phyloP scores from a whole-genome alignment of 805 yeast species.

The Millerago galiae region DNA sequence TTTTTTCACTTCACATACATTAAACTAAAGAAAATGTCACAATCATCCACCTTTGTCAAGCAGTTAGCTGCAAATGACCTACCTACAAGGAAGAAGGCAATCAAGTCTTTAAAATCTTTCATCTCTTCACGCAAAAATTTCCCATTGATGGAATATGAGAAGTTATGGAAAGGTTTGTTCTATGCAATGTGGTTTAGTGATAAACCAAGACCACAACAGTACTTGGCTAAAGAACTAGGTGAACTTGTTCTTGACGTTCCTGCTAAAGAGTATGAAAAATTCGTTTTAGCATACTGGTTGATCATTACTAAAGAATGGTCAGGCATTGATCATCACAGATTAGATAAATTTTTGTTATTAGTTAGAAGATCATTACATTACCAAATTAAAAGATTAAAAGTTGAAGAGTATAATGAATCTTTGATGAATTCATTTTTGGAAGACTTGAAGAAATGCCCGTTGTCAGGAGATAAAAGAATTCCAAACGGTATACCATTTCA shows the following conservation, averaged over 20 bases:
- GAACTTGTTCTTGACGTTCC: slow-evolving; percentile 41
- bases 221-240: slow-evolving; percentile 70
- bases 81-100: slow-evolving; percentile 65
- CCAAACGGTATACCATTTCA: slow-evolving; percentile 82
- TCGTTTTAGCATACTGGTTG: slow-evolving; percentile 74
- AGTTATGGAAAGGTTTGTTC: slow-evolving; percentile 94
- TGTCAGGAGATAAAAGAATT: slow-evolving; percentile 52
- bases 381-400: slow-evolving; percentile 49
- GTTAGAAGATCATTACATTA: slow-evolving; percentile 71
- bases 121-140: slow-evolving; percentile 33
- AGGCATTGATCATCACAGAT: slow-evolving; percentile 70
- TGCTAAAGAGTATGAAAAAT: slow-evolving; percentile 36
- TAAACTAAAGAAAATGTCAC: slow-evolving; percentile 8
- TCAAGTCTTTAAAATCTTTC: slow-evolving; percentile 56
- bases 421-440: slow-evolving; percentile 40
- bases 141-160: slow-evolving; percentile 48
- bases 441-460: slow-evolving; percentile 37
- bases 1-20: too few relatives aligned
- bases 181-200: slow-evolving; percentile 97
- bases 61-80: slow-evolving; percentile 79
- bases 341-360: slow-evolving; percentile 80
- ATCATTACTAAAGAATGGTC: slow-evolving; percentile 80
- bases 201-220: slow-evolving; percentile 86
- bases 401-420: slow-evolving; percentile 47
- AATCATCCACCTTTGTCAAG: slow-evolving; percentile 55